Evolutionary conservation across 805 yeast genomes (phyloP), one percentile per base, ranked within the genome.

Genomic region (Saturnispora kantuleensis): DNA sequence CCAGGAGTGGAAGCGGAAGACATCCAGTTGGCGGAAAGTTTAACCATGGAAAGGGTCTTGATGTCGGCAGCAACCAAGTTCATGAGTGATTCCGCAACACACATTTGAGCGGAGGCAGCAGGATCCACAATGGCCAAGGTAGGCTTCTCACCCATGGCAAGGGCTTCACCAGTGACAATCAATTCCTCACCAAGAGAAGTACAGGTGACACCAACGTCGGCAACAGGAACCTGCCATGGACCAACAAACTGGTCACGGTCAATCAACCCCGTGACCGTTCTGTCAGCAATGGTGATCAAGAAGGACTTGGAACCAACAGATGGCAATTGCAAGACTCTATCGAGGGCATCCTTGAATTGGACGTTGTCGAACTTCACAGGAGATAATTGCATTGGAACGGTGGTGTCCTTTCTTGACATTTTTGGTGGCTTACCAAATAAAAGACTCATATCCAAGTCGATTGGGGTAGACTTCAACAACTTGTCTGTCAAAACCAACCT

Each of bases 191-290:
- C 96, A 42, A 87, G 71, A 1, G 96, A 84, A 0, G 97, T 81
- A 48, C 84, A 83, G 18, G 97, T 89, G 44, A 93, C 96, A 67
- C 96, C 97, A 45, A 89, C 97, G 61, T 93, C 97, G 13, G 97
- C 93, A 30, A 93, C 97, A 40, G 99, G 98, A 9, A 84, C 93
- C 71, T 93, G 99, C 97, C 97, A 93, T 60, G 97, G 97, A 34
- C 98, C 98, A 48, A 93, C 97, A 81, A 89, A 81, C 69, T 93
- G 98, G 64, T 93, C 98, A 62, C 98, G 81, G 58, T 94, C 97
- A 50, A 93, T 82, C 55, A 93, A 74, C 45, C 98, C 98, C 28
- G 97, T 90, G 50, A 93, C 93, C n/a, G 94, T 75, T 67, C 98
- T 81, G 66, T 93, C 98, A 65, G 96, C 98, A 60, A 93, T 93